A percentile compares a stretch with the other conserved stretches of the same genome.
These are phyloP conservation scores for Coemansia sp. DNA, from an alignment of 192 early-diverging fungal species.

Conservation along the genomic window DNA sequence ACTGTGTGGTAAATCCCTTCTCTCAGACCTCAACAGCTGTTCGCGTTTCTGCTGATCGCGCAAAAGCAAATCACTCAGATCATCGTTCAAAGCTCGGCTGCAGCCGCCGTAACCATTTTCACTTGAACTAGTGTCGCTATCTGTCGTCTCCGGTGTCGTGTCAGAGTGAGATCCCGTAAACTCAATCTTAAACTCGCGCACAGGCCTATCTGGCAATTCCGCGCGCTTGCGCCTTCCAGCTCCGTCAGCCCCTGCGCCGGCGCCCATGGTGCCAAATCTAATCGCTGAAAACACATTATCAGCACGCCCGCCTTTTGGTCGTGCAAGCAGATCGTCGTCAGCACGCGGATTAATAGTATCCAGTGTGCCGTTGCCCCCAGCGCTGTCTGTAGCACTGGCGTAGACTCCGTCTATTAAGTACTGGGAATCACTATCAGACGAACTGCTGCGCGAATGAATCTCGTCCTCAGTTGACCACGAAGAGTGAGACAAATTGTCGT, in stretches of 20 bases:
- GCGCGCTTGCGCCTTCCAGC: slow-evolving; percentile 4
- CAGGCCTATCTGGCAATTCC: slow-evolving; percentile 15
- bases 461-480: slow-evolving; percentile 37
- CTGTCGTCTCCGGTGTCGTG: neutral
- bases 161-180: slow-evolving; percentile 3
- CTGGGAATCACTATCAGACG: neutral
- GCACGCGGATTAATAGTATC: slow-evolving; percentile 18
- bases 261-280: slow-evolving; percentile 40
- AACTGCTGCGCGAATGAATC: neutral
- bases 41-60: slow-evolving; percentile 7
- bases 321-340: slow-evolving; percentile 18
- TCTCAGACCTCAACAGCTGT: neutral
- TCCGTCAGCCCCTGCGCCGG: neutral
- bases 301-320: slow-evolving; percentile 13
- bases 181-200: slow-evolving; percentile 23
- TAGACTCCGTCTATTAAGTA: neutral
- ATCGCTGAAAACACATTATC: slow-evolving; percentile 39
- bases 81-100: neutral
- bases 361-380: slow-evolving; percentile 4
- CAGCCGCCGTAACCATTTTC: neutral
- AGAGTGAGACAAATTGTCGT: slow-evolving; percentile 13
- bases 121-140: neutral
- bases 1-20: neutral
- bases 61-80: neutral
- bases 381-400: slow-evolving; percentile 1